Evolutionary conservation across 768 basidiomycete genomes (phyloP).

Genomic region (Cyathus striatus): DNA sequence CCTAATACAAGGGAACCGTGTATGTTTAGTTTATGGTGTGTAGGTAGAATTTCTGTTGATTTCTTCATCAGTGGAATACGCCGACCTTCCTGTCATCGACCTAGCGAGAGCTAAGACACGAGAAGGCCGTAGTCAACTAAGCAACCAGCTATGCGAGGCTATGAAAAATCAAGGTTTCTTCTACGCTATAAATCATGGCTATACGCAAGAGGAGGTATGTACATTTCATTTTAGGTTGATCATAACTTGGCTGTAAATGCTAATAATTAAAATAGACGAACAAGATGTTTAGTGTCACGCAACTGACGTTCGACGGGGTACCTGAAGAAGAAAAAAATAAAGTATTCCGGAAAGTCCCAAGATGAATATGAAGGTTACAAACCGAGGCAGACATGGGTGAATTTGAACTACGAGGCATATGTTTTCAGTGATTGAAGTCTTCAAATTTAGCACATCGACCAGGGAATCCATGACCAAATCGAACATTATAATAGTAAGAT

Average conservation of each 20-base stretch:
- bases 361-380: conserved; percentile 50
- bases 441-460: conserved; percentile 48
- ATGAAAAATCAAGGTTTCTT: conserved; percentile 41
- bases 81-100: conserved; percentile 50
- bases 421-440: not conserved
- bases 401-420: not conserved
- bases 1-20: not conserved
- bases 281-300: conserved; percentile 45
- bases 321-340: conserved; percentile 35
- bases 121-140: conserved; percentile 32
- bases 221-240: not conserved
- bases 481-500: conserved; percentile 58
- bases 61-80: conserved; percentile 25
- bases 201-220: conserved; percentile 30
- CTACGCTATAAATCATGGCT: conserved; percentile 45
- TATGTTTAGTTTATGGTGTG: not conserved
- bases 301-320: conserved; percentile 37
- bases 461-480: conserved; percentile 57
- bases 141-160: conserved; percentile 37
- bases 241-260: not conserved
- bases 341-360: conserved; percentile 21
- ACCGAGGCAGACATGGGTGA: conserved; percentile 49
- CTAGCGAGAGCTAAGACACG: conserved; percentile 32
- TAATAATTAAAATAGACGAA: conserved; percentile 30
- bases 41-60: not conserved